Conservation (phyloP, 768 basidiomycete species). For the Russula griseocarnosa region DNA sequence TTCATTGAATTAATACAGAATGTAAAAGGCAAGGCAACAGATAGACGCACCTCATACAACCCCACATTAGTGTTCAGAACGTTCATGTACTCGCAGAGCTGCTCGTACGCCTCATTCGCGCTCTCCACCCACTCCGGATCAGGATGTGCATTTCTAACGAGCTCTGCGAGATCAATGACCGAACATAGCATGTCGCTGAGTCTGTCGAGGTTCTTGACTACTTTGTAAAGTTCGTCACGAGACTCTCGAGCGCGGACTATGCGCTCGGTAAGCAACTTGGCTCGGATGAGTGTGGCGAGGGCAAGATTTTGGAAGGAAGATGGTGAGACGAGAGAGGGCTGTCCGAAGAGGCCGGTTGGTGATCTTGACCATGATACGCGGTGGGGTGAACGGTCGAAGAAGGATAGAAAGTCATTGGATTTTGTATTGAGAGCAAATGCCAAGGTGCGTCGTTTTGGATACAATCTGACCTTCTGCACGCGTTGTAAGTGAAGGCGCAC, state of each 20-base stretch:
- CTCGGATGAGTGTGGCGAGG: constrained; percentile 76
- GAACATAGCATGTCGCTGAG: constrained; percentile 94
- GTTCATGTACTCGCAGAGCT: constrained; percentile 96
- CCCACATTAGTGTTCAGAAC: constrained; percentile 91
- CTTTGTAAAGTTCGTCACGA: constrained; percentile 69
- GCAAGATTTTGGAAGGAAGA: constrained; percentile 66
- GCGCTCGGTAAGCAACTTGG: constrained; percentile 77
- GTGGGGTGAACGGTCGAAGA: constrained; percentile 65
- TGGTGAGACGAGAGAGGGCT: constrained; percentile 67
- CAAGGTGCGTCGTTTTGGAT: constrained; percentile 26
- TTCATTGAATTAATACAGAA: constrained; percentile 3
- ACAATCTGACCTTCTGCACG: constrained; percentile 2
- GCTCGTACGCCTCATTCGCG: constrained; percentile 85
- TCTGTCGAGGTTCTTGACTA: constrained; percentile 94
- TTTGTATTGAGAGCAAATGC: constrained; percentile 38
- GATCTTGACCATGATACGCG: constrained; percentile 43
- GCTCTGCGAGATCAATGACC: constrained; percentile 94
- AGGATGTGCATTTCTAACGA: constrained; percentile 90
- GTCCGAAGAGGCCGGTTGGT: constrained; percentile 80
- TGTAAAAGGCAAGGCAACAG: constrained; percentile 16
- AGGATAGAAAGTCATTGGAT: constrained; percentile 51
- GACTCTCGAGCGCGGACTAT: constrained; percentile 73
- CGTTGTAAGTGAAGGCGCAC: constrained; percentile 21
- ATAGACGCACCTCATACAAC: constrained; percentile 71
- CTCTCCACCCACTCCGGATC: constrained; percentile 77